Conservation (phyloP, 1,284 basidiomycete species). For the Heterobasidion annosum region DNA sequence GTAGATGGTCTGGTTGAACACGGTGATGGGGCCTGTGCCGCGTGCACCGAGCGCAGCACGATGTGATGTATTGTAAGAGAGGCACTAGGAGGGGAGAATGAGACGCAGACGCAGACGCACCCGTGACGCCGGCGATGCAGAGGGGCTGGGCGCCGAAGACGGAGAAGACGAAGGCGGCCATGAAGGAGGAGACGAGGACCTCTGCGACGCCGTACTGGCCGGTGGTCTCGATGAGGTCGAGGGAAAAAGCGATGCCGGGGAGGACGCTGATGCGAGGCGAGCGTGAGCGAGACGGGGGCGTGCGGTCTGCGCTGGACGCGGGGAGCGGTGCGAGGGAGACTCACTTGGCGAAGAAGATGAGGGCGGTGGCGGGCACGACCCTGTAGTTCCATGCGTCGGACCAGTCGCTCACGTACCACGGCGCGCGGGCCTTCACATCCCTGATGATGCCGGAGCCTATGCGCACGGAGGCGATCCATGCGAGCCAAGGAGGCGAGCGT, state of each 20-base stretch:
- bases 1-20: conserved; percentile 88
- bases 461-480: conserved; percentile 1
- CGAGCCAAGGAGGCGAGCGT: neutral
- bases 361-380: conserved; percentile 64
- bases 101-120: conserved; percentile 25
- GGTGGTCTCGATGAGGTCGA: conserved; percentile 91
- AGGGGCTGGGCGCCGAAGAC: conserved; percentile 88
- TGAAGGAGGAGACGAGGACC: conserved; percentile 72
- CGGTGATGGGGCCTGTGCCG: conserved; percentile 56
- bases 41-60: conserved; percentile 28
- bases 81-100: too few species aligned
- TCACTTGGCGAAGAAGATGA: conserved; percentile 78
- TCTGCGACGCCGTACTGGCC: conserved; percentile 88
- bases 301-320: too few species aligned
- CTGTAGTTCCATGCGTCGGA: conserved; percentile 84
- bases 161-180: conserved; percentile 89
- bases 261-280: conserved; percentile 44
- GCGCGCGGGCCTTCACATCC: conserved; percentile 71
- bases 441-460: conserved; percentile 66
- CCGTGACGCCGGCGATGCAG: conserved; percentile 91
- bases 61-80: too few species aligned
- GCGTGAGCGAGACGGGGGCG: neutral
- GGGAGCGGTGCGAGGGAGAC: conserved; percentile 11
- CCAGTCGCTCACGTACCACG: conserved; percentile 85
- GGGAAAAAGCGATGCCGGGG: conserved; percentile 87